Evolutionary conservation across 345 rosid genomes (phyloP).

Genomic region (Conringia planisiliqua): DNA sequence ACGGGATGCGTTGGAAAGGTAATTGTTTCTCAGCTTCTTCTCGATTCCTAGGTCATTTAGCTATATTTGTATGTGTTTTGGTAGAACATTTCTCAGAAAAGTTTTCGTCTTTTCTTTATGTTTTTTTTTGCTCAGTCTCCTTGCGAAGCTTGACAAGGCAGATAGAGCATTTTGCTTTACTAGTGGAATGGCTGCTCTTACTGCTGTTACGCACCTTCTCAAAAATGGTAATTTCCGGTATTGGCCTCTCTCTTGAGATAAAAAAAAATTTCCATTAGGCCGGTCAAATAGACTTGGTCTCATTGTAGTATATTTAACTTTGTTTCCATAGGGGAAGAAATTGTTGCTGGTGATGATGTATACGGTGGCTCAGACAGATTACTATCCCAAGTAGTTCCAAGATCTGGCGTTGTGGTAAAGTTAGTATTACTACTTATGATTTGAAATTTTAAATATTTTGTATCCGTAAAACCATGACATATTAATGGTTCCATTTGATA

Average conservation of each 20-base stretch:
- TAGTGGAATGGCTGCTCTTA: conserved; percentile 98
- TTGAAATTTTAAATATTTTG: background rate
- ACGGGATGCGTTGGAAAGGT: conserved; percentile 85
- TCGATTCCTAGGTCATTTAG: background rate
- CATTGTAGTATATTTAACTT: background rate
- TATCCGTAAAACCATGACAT: conserved; percentile 2
- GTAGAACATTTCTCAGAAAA: background rate
- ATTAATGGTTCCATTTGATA: conserved; percentile 7
- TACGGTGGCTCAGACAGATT: conserved; percentile 95
- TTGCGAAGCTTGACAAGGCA: conserved; percentile 93
- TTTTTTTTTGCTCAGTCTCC: conserved; percentile 43
- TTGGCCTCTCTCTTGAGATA: background rate
- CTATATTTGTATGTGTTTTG: conserved; percentile 2
- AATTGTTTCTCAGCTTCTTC: background rate
- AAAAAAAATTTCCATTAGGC: background rate
- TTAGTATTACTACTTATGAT: conserved; percentile 39
- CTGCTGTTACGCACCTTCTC: conserved; percentile 74
- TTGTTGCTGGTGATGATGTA: conserved; percentile 91
- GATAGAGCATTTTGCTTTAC: conserved; percentile 96
- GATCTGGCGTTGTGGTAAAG: conserved; percentile 73
- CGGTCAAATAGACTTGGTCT: background rate
- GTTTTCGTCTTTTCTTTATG: conserved; percentile 1
- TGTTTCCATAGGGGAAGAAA: conserved; percentile 60
- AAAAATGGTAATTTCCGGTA: conserved; percentile 44
- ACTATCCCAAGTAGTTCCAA: conserved; percentile 79